phyloP scores from a whole-genome alignment of 805 yeast genomes.

The Hanseniaspora hatyaiensis region DNA sequence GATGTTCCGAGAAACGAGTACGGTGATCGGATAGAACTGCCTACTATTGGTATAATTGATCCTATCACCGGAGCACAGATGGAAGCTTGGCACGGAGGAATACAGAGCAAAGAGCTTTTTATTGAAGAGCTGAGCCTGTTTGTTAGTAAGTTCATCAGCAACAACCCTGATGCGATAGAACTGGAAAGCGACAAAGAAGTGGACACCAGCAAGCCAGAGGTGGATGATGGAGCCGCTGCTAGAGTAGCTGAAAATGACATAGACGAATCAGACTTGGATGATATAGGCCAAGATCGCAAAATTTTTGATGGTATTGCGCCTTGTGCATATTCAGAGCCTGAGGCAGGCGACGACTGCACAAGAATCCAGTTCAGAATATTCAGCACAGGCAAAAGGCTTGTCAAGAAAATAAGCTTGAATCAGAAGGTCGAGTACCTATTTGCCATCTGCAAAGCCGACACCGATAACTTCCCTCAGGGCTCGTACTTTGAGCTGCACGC shows the following conservation, averaged over 20 bases:
- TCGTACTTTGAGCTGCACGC: conserved; percentile 10
- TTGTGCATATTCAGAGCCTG: conserved; percentile 50
- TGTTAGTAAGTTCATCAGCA: conserved; percentile 18
- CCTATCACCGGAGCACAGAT: conserved; percentile 93
- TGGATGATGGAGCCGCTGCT: conserved; percentile 20
- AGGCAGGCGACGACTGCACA: conserved; percentile 38
- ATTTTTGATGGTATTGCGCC: conserved; percentile 10
- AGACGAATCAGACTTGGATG: conserved; percentile 33
- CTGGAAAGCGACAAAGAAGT: too few species aligned
- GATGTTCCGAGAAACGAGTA: background rate
- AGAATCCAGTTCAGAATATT: conserved; percentile 82
- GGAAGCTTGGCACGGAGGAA: conserved; percentile 56
- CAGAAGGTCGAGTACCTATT: conserved; percentile 53
- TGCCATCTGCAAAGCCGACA: conserved; percentile 52
- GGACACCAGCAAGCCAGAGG: background rate
- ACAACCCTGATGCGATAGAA: conserved; percentile 10
- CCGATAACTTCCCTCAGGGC: conserved; percentile 33
- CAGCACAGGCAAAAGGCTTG: conserved; percentile 61
- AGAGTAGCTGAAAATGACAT: conserved; percentile 18
- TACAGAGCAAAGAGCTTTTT: conserved; percentile 52
- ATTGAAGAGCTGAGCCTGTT: conserved; percentile 59
- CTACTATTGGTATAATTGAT: conserved; percentile 85
- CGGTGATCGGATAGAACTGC: conserved; percentile 32
- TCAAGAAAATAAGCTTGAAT: conserved; percentile 50
- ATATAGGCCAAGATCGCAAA: conserved; percentile 41